Base-by-base conservation (phyloP, 805 yeast genomes). In the Ogataea angusta region DNA sequence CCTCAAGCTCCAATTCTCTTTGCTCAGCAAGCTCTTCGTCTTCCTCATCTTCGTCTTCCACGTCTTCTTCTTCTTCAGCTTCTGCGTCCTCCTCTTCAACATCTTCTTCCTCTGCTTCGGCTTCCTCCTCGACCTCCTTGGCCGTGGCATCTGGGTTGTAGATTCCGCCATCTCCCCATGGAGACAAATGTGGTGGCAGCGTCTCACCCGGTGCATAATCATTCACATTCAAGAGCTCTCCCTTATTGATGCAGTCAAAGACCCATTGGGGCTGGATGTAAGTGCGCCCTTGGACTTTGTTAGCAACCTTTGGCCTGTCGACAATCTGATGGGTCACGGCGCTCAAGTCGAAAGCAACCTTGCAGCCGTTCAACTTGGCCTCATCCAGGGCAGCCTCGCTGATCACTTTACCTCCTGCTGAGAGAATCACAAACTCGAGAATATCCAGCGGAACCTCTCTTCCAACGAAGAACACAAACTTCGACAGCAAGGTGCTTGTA, bases 251-350 rank as follows among this genome's bases (percentile, higher is more conserved):
- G 57, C 84, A 82, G 63, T 93, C 99, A 62, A 93, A 90, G 22
- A 93, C 73, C 99, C 99, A 93, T 71, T 93, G 99, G 14, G 99
- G 99, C 68, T 93, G 99, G 34, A 91, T 64, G 59, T 93, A 93
- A 0, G 95, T 86, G 70, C 98, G 80, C 37, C 96, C 96, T 46
- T 88, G 84, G 31, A 89, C 87, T 60, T 82, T 86, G 48, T 78
- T 73, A 21, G 73, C 60, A 31, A 91, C 64, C 56, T 80, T 81
- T 22, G 99, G 98, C 65, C 99, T 81, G 66, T 93, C 99, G 49
- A 83, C 82, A 53, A 93, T 83, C 66, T 91, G 98, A 64, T 93
- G 99, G 12, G 99, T 93, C 36, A 93, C 78, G 36, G 72, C 67
- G 22, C 78, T 70, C 41, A 87, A 69, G 58, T 84, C 83, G 47